Evolutionary conservation across 371 early-diverging fungal genomes (phyloP).

Genomic region (Mucor velutinosus): DNA sequence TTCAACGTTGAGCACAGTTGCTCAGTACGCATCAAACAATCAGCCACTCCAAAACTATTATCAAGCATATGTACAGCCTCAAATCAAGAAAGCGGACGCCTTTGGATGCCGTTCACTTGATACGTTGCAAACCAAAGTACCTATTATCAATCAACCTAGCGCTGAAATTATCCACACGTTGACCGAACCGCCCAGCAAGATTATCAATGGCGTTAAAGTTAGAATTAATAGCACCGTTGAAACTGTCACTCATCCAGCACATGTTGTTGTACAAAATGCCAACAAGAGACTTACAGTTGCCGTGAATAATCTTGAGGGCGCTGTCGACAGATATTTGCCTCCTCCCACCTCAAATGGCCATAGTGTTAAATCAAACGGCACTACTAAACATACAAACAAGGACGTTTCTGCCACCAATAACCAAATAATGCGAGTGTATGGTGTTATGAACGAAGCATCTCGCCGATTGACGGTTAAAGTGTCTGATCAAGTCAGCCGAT

Average conservation of each 20-base stretch:
- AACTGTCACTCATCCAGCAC: conserved; percentile 49
- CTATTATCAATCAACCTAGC: conserved; percentile 66
- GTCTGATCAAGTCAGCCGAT: conserved; percentile 20
- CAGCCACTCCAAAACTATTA: conserved; percentile 50
- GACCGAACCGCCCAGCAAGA: conserved; percentile 23
- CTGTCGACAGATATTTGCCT: conserved; percentile 55
- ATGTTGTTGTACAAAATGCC: conserved; percentile 45
- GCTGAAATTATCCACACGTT: conserved; percentile 60
- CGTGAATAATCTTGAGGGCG: conserved; percentile 50
- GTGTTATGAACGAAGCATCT: conserved; percentile 34
- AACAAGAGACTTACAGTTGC: conserved; percentile 44
- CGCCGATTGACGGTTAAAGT: conserved; percentile 35
- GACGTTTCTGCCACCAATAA: conserved; percentile 29
- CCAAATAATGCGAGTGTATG: conserved; percentile 40
- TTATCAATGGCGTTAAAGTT: conserved; percentile 33
- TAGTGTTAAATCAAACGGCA: background rate
- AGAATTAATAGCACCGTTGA: conserved; percentile 43
- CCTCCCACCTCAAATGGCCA: background rate
- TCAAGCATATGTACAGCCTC: conserved; percentile 57
- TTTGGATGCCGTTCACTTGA: conserved; percentile 73
- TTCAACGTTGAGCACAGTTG: conserved; percentile 42
- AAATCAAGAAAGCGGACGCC: conserved; percentile 62
- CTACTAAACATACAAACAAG: conserved; percentile 20
- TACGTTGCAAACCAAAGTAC: conserved; percentile 65
- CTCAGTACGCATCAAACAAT: conserved; percentile 12